Percentiles rank a stretch among this genome's conserved stretches.
Conservation (phyloP, 495 filamentous ascomycete species). For the Hyaloscypha variabilis region DNA sequence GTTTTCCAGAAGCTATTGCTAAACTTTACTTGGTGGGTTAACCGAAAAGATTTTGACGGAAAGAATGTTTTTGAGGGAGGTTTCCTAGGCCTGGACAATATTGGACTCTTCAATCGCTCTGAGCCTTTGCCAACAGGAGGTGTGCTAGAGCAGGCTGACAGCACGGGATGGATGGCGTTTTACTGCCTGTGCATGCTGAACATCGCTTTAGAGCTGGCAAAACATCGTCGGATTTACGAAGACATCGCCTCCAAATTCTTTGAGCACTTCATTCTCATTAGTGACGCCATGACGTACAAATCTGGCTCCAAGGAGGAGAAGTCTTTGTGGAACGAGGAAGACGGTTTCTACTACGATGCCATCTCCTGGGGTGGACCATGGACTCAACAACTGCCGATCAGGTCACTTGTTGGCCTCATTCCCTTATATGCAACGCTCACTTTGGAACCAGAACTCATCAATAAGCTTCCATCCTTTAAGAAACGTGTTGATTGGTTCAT, state of each 20-base stretch:
- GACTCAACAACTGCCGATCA: slow-evolving; percentile 87
- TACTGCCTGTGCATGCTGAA: slow-evolving; percentile 96
- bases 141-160: slow-evolving; percentile 92
- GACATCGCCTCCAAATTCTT: slow-evolving; percentile 99
- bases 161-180: slow-evolving; percentile 98
- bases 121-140: slow-evolving; percentile 94
- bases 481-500: slow-evolving; percentile 91
- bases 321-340: slow-evolving; percentile 92
- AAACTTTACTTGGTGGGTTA: slow-evolving; percentile 99
- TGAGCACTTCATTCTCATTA: slow-evolving; percentile 96
- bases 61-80: slow-evolving; percentile 98
- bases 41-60: slow-evolving; percentile 89
- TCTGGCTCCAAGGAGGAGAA: slow-evolving; percentile 72
- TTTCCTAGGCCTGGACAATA: slow-evolving; percentile 96
- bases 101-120: slow-evolving; percentile 96
- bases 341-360: slow-evolving; percentile 98
- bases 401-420: slow-evolving; percentile 90
- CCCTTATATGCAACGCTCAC: slow-evolving; percentile 91
- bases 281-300: slow-evolving; percentile 94
- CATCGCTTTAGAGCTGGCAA: slow-evolving; percentile 90
- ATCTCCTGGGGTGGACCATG: slow-evolving; percentile 93
- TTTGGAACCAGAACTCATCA: slow-evolving; percentile 89
- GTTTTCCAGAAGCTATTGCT: slow-evolving; percentile 95
- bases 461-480: slow-evolving; percentile 92
- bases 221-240: slow-evolving; percentile 95